Evolutionary conservation across 371 early-diverging fungal species (phyloP).

Genomic region (Nosema muscidifuracis): DNA sequence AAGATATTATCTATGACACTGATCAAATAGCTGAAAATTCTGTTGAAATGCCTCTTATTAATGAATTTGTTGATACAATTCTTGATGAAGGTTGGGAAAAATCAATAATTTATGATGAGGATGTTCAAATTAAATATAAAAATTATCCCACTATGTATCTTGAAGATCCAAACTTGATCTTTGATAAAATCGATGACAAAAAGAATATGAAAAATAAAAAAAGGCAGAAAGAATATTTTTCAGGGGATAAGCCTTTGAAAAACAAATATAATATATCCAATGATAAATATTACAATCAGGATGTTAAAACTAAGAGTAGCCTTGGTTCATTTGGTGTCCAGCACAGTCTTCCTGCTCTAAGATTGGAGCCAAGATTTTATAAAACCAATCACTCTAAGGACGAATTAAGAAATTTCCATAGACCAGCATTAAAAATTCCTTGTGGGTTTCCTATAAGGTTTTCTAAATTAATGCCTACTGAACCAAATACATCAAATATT

Average conservation of each 20-base stretch:
- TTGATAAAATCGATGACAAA: constrained; percentile 62
- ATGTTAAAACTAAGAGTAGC: constrained; percentile 67
- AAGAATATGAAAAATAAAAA: constrained; percentile 43
- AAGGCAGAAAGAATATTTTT: constrained; percentile 47
- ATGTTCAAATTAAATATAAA: constrained; percentile 17
- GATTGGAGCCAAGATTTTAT: constrained; percentile 75
- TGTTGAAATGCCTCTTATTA: background rate
- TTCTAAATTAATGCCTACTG: background rate
- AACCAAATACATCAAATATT: constrained; percentile 66
- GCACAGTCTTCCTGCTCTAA: constrained; percentile 83
- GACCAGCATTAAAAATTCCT: constrained; percentile 70
- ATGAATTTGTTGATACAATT: constrained; percentile 57
- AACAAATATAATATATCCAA: constrained; percentile 80
- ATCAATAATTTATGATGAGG: constrained; percentile 59
- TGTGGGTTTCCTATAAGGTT: constrained; percentile 7
- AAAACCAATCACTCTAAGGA: constrained; percentile 74
- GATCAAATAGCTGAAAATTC: background rate
- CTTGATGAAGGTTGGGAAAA: constrained; percentile 62
- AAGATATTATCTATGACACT: constrained; percentile 40
- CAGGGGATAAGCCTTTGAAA: constrained; percentile 64
- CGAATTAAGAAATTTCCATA: constrained; percentile 84
- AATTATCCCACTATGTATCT: constrained; percentile 52
- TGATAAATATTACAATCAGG: constrained; percentile 78
- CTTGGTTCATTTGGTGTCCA: constrained; percentile 75
- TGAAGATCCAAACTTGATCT: constrained; percentile 63